A percentile compares a stretch with the other conserved stretches of the same genome.
These are phyloP conservation scores for Ascochyta rabiei DNA, from an alignment of 2,329 filamentous ascomycete species.

Conservation along the genomic window DNA sequence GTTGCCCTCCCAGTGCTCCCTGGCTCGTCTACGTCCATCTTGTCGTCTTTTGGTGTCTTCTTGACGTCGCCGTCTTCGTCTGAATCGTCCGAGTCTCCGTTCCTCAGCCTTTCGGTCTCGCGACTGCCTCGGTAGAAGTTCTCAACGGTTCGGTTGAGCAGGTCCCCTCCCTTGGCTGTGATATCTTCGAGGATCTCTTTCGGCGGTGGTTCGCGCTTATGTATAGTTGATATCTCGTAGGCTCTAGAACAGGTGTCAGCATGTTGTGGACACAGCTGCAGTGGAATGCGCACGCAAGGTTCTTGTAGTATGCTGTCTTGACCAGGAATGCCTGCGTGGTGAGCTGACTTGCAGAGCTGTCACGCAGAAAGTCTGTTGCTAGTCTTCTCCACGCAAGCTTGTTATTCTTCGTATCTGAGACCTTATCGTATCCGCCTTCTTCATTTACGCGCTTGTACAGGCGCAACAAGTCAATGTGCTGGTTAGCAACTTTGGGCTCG, in stretches of 20 bases:
- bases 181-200: conserved; percentile 84
- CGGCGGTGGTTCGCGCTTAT: conserved; percentile 81
- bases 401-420: conserved; percentile 69
- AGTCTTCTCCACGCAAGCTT: conserved; percentile 86
- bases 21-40: conserved; percentile 57
- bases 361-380: conserved; percentile 76
- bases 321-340: conserved; percentile 84
- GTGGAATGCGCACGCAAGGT: conserved; percentile 64
- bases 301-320: conserved; percentile 89
- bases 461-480: conserved; percentile 76
- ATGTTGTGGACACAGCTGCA: conserved; percentile 8
- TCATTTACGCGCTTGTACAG: conserved; percentile 78
- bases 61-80: conserved; percentile 50
- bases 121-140: conserved; percentile 66
- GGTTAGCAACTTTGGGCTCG: conserved; percentile 79
- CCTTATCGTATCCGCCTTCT: conserved; percentile 83
- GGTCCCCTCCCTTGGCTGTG: conserved; percentile 78
- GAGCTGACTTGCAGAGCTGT: conserved; percentile 67
- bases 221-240: conserved; percentile 80
- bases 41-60: conserved; percentile 59
- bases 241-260: conserved; percentile 55
- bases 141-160: conserved; percentile 79
- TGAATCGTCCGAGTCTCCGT: conserved; percentile 58
- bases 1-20: conserved; percentile 51
- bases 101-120: conserved; percentile 54